phyloP scores from a whole-genome alignment of 2,329 filamentous ascomycete species.

The Aspergillus felis region DNA sequence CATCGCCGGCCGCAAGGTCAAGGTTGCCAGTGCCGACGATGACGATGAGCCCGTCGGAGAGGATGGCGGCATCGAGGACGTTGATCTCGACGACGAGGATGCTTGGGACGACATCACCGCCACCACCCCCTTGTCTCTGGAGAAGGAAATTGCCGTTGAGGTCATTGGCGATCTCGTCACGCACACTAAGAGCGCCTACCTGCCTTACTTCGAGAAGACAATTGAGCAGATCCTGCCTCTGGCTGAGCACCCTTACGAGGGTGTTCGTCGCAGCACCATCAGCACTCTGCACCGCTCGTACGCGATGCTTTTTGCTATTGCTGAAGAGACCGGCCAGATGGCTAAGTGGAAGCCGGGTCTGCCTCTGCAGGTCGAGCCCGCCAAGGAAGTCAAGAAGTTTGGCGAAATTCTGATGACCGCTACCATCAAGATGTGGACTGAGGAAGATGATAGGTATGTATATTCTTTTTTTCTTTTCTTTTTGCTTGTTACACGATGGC shows the following conservation, averaged over 20 bases:
- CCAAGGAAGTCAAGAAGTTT: slow-evolving; percentile 74
- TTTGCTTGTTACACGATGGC: slow-evolving; percentile 15
- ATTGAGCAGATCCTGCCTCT: slow-evolving; percentile 77
- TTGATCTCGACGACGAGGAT: slow-evolving; percentile 73
- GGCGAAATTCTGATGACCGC: slow-evolving; percentile 80
- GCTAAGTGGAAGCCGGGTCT: slow-evolving; percentile 85
- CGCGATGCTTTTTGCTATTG: slow-evolving; percentile 82
- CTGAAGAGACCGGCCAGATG: slow-evolving; percentile 72
- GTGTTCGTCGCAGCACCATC: slow-evolving; percentile 86
- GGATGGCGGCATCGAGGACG: slow-evolving; percentile 58
- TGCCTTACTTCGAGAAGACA: slow-evolving; percentile 85
- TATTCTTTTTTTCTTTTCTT: slow-evolving; percentile 15
- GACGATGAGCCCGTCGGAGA: slow-evolving; percentile 49
- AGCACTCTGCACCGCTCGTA: slow-evolving; percentile 92
- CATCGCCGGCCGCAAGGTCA: slow-evolving; percentile 79
- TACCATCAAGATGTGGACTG: slow-evolving; percentile 79
- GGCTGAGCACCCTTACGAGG: slow-evolving; percentile 85
- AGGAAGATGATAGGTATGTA: slow-evolving; percentile 90
- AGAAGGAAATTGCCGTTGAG: slow-evolving; percentile 96
- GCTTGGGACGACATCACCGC: slow-evolving; percentile 81
- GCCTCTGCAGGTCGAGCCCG: slow-evolving; percentile 74
- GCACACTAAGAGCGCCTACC: slow-evolving; percentile 73
- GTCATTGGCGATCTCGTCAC: slow-evolving; percentile 90
- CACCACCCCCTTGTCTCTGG: slow-evolving; percentile 83
- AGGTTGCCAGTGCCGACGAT: slow-evolving; percentile 64